A percentile compares a stretch with the other conserved stretches of the same genome.
phyloP scores from a whole-genome alignment of 2,329 filamentous ascomycete genomes.

The Paecilomyces sp. region DNA sequence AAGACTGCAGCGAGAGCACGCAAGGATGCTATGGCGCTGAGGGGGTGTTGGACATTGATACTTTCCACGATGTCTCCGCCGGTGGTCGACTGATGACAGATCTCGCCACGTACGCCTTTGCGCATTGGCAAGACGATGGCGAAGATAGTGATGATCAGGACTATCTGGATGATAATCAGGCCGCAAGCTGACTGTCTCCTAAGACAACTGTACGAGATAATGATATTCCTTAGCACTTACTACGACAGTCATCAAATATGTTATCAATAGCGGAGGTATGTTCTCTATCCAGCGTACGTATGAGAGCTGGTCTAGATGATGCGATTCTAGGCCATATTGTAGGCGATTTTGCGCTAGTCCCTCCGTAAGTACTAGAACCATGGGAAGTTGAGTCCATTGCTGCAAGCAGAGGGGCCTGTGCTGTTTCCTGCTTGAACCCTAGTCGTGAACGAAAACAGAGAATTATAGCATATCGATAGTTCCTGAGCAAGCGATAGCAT shows the following conservation, averaged over 20 bases:
- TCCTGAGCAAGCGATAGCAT: neutral
- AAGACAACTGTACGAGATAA: neutral
- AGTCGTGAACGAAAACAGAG: neutral
- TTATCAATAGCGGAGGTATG: neutral
- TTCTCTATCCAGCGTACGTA: neutral
- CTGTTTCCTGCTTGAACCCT: neutral
- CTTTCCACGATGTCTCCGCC: conserved; percentile 15
- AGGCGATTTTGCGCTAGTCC: neutral
- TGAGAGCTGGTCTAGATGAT: neutral
- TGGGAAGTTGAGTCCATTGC: neutral
- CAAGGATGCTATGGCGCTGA: conserved; percentile 10
- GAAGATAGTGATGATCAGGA: neutral
- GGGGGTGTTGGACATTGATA: conserved; percentile 7
- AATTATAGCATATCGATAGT: too few relatives aligned
- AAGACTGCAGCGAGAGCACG: conserved; percentile 12
- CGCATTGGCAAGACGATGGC: conserved; percentile 5
- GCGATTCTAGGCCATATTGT: neutral
- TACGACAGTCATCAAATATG: neutral
- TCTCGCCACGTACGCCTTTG: conserved; percentile 10
- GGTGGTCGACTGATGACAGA: conserved; percentile 16
- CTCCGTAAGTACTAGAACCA: neutral
- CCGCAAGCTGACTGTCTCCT: neutral
- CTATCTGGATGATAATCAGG: neutral
- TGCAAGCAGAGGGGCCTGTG: neutral
- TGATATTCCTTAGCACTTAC: neutral